A percentile compares a stretch with the other conserved stretches of the same genome.
phyloP scores from a whole-genome alignment of 768 basidiomycete species.

The Termitomyces sp. region DNA sequence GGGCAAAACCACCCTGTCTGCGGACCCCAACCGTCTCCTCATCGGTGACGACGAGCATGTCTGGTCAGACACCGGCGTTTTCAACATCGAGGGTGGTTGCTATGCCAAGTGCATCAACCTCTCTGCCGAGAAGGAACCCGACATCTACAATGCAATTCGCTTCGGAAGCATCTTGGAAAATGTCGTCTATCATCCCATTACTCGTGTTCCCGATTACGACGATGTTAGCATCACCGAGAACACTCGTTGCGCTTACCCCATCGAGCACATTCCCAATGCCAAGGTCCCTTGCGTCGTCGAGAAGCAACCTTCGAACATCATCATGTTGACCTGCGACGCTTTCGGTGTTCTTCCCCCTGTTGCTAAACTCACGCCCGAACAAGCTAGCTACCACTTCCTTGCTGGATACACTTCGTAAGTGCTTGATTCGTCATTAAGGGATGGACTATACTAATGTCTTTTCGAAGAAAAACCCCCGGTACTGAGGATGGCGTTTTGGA shows the following conservation, averaged over 20 bases:
- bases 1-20: conserved; percentile 97
- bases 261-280: conserved; percentile 95
- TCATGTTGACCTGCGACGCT: conserved; percentile 97
- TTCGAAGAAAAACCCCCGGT: conserved; percentile 87
- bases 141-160: conserved; percentile 92
- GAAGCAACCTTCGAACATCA: conserved; percentile 88
- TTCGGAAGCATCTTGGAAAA: conserved; percentile 99
- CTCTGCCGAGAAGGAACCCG: conserved; percentile 95
- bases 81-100: conserved; percentile 99
- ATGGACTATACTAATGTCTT: conserved; percentile 8
- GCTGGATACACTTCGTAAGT: conserved; percentile 92
- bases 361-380: conserved; percentile 85
- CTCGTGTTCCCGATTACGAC: conserved; percentile 90
- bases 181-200: conserved; percentile 88
- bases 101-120: conserved; percentile 99
- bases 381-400: conserved; percentile 97
- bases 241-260: conserved; percentile 98
- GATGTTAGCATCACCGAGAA: conserved; percentile 98
- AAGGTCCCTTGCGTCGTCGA: conserved; percentile 88
- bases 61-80: conserved; percentile 98
- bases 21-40: conserved; percentile 88
- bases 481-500: conserved; percentile 98
- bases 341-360: conserved; percentile 98
- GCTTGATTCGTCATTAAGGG: background rate
- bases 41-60: conserved; percentile 99